Conservation (phyloP, 768 basidiomycete genomes). For the Gymnopilus dilepis region DNA sequence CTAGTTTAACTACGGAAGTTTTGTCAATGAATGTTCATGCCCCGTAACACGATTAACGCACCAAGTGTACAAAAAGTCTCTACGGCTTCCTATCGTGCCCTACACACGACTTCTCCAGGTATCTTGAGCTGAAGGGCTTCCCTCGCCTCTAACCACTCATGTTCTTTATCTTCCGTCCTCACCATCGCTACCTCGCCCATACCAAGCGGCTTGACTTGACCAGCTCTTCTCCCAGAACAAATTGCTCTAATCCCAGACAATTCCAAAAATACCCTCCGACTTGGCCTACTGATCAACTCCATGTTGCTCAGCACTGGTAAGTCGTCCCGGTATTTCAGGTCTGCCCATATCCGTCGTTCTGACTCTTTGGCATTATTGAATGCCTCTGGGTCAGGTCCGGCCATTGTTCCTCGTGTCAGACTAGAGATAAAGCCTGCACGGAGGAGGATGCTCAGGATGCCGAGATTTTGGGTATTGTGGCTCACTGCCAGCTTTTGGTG, state of each 20-base stretch:
- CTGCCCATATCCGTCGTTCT: slow-evolving; percentile 88
- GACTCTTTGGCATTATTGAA: slow-evolving; percentile 66
- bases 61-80: neutral
- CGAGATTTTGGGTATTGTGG: slow-evolving; percentile 89
- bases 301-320: slow-evolving; percentile 81
- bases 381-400: slow-evolving; percentile 62
- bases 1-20: no score
- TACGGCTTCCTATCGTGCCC: slow-evolving; percentile 53
- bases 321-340: slow-evolving; percentile 93
- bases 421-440: slow-evolving; percentile 87
- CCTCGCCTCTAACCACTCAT: slow-evolving; percentile 91
- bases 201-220: slow-evolving; percentile 81
- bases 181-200: slow-evolving; percentile 95
- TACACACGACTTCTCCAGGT: slow-evolving; percentile 86
- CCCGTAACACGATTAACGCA: no score
- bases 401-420: slow-evolving; percentile 78
- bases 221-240: slow-evolving; percentile 79
- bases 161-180: slow-evolving; percentile 67
- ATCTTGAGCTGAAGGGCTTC: slow-evolving; percentile 84
- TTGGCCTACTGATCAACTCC: slow-evolving; percentile 84
- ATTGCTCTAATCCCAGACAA: slow-evolving; percentile 74
- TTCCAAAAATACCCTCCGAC: slow-evolving; percentile 79
- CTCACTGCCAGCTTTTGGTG: slow-evolving; percentile 77
- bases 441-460: slow-evolving; percentile 86
- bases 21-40: no score